These are phyloP conservation scores for Papiliotrema laurentii DNA, from an alignment of 1,284 basidiomycete genomes.

Conservation along the genomic window DNA sequence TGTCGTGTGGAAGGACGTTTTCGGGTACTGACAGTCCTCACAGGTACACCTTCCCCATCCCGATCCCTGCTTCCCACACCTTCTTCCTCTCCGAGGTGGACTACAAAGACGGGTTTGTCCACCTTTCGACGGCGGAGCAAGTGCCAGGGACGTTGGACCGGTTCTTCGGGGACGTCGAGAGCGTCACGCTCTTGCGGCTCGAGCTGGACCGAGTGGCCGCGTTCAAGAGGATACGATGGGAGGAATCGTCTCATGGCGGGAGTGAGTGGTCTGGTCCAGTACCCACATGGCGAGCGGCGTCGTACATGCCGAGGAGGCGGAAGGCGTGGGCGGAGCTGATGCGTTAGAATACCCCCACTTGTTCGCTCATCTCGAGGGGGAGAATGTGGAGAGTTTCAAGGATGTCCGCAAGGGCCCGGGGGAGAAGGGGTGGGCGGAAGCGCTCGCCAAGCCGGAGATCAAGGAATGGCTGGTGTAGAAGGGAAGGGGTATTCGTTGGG, in stretches of 20 bases:
- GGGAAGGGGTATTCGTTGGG: too few relatives aligned
- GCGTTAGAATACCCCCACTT: conserved; percentile 58
- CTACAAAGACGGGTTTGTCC: conserved; percentile 55
- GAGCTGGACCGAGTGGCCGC: conserved; percentile 31
- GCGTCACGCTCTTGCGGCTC: conserved; percentile 55
- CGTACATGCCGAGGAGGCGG: conserved; percentile 39
- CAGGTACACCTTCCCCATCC: conserved; percentile 38
- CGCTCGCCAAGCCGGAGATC: conserved; percentile 2
- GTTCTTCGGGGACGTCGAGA: conserved; percentile 53
- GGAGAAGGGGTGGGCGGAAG: conserved; percentile 8
- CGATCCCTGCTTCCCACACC: conserved; percentile 33
- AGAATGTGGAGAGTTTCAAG: conserved; percentile 50
- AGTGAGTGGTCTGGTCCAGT: conserved; percentile 23
- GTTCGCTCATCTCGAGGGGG: conserved; percentile 55
- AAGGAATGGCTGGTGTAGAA: conserved; percentile 1
- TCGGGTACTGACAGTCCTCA: not conserved
- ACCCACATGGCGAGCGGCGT: not conserved
- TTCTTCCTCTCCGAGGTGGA: conserved; percentile 38
- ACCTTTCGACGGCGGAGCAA: conserved; percentile 60
- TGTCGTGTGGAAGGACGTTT: not conserved
- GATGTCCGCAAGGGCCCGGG: conserved; percentile 25
- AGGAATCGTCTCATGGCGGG: conserved; percentile 27
- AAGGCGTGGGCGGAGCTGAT: conserved; percentile 33
- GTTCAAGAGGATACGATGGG: conserved; percentile 38
- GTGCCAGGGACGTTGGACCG: conserved; percentile 54